Base-by-base conservation (phyloP, 176 grass and related monocot species). In the Bothriochloa decipiens region DNA sequence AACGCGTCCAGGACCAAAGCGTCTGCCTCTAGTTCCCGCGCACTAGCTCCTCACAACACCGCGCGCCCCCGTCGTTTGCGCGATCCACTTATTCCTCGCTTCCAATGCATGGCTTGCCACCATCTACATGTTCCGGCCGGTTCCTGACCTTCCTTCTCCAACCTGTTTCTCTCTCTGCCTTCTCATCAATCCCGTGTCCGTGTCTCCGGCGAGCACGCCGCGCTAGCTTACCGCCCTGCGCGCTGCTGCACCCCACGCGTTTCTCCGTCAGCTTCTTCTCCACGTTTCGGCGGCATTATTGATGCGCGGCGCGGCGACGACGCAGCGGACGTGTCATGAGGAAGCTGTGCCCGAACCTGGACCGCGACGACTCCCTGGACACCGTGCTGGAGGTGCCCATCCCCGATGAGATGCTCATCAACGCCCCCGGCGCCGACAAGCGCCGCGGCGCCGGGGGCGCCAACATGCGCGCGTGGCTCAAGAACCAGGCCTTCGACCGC, bases 381-480 rank as follows among this genome's bases (percentile, higher is more conserved):
- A 99, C 96, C 83, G 90, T 99, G 81, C 84, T 99, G 18, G 96
- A 99, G 93, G 93, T 99, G 87, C 96, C 96, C 77, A 94, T 99
- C 88, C 96, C 93, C 47, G 91, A 96, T 32, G 96, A 96, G 81
- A 96, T 99, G 91, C 91, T 95, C 41, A 74, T 82, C 88, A 81
- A 68, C 80, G 57, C 49, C 18, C 87, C 85, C 39, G 86, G 79
- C 28, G 11, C 78, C 75, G 89, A 91, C 76, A 91, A 91, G 85
- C 81, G 89, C 50, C 83, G 81, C 14, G 83, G 87, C 76, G 84
- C 83, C 11, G 83, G 84, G 8, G 83, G 83, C 53, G 65, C 83
- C 80, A 93, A 88, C 88, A 94, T 99, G 93, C 89, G 89, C 72
- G 83, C 85, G 43, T 96, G 96, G 96, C 93, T 99, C 78, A 94